phyloP scores from a whole-genome alignment of 164 flowering plant species.

The Euptelea pleiosperma region DNA sequence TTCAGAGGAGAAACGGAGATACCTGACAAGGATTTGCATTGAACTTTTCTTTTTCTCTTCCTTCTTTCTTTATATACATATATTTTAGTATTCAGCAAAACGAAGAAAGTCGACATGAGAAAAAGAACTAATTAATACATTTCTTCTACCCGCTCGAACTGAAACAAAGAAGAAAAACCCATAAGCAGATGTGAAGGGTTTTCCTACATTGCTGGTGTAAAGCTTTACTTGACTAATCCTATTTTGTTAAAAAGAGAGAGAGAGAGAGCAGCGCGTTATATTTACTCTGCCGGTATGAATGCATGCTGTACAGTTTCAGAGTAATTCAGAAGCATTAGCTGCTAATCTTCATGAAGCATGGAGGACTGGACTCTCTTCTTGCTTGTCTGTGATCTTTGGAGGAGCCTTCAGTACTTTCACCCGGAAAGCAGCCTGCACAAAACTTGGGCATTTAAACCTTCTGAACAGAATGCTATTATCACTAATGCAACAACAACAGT shows the following conservation, averaged over 20 bases:
- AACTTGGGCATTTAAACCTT: background rate
- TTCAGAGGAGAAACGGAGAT: too few relatives aligned
- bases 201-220: background rate
- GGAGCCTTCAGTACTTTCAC: constrained; percentile 58
- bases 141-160: background rate
- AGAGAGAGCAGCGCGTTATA: background rate
- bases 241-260: background rate
- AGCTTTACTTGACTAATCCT: constrained; percentile 12
- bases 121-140: too few relatives aligned
- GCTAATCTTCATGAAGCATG: constrained; percentile 29
- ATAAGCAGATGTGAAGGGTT: background rate
- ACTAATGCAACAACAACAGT: too few relatives aligned
- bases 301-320: constrained; percentile 33
- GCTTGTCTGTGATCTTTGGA: constrained; percentile 15
- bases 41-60: too few relatives aligned
- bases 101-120: too few relatives aligned
- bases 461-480: background rate
- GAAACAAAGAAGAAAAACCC: background rate
- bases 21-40: too few relatives aligned
- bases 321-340: background rate
- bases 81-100: too few relatives aligned
- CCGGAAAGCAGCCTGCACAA: constrained; percentile 55
- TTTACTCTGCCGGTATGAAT: constrained; percentile 8
- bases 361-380: constrained; percentile 27
- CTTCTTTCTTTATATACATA: too few relatives aligned